phyloP scores from a whole-genome alignment of 2,329 filamentous ascomycete species.

The Colletotrichum magnum region DNA sequence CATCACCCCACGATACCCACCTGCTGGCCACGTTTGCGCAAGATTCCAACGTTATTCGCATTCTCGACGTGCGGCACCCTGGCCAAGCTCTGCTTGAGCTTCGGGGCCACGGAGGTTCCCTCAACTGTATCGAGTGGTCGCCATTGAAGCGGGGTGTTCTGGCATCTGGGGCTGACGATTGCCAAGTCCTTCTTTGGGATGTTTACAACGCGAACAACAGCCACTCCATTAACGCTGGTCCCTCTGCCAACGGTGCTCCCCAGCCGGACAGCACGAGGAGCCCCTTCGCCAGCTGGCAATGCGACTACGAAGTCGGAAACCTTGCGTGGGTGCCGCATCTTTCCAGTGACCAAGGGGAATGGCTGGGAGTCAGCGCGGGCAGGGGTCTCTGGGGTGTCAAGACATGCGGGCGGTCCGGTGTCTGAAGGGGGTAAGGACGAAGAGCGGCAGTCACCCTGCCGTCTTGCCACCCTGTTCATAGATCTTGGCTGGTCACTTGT shows the following conservation, averaged over 20 bases:
- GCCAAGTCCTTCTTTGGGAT: constrained; percentile 93
- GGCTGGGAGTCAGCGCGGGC: constrained; percentile 86
- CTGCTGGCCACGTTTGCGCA: constrained; percentile 97
- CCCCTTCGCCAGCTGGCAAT: constrained; percentile 84
- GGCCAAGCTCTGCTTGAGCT: constrained; percentile 95
- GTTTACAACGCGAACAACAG: constrained; percentile 74
- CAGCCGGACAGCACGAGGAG: constrained; percentile 72
- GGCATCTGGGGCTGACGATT: constrained; percentile 93
- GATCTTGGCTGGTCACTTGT: constrained; percentile 37
- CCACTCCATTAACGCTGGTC: constrained; percentile 58
- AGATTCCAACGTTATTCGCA: constrained; percentile 92
- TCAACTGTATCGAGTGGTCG: constrained; percentile 98
- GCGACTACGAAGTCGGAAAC: constrained; percentile 89
- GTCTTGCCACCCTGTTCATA: constrained; percentile 37
- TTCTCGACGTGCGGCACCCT: constrained; percentile 95
- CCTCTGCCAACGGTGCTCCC: constrained; percentile 64
- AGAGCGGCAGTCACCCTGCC: constrained; percentile 22
- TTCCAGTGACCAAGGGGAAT: constrained; percentile 81
- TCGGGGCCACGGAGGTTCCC: constrained; percentile 84
- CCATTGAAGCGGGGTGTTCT: constrained; percentile 88
- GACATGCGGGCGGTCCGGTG: constrained; percentile 44
- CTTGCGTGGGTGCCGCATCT: constrained; percentile 86
- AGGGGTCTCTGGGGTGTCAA: constrained; percentile 84
- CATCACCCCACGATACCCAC: constrained; percentile 95
- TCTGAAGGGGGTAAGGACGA: constrained; percentile 26